phyloP scores from a whole-genome alignment of 1,139 yeast genomes.

The Suhomyces kunorum region DNA sequence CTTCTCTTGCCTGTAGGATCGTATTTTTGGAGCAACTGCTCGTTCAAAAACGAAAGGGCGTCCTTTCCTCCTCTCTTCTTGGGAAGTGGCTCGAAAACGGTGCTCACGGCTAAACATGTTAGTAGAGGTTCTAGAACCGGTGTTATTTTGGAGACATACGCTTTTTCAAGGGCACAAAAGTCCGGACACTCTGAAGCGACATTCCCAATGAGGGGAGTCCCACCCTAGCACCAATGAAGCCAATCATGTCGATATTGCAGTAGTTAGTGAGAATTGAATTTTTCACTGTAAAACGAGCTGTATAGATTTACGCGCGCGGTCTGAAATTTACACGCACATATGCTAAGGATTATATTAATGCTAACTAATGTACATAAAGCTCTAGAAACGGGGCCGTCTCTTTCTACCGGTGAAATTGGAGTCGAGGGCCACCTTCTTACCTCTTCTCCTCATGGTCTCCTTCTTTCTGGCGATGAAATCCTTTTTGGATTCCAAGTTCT shows the following conservation, averaged over 20 bases:
- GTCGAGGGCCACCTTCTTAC: slow-evolving; percentile 84
- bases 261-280: slow-evolving; percentile 1
- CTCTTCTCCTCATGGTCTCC: slow-evolving; percentile 89
- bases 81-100: slow-evolving; percentile 57
- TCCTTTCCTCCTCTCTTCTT: slow-evolving; percentile 51
- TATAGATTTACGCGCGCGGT: slow-evolving; percentile 1
- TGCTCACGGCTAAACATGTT: slow-evolving; percentile 26
- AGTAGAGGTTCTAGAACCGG: slow-evolving; percentile 13
- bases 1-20: slow-evolving; percentile 78
- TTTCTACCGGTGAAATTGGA: slow-evolving; percentile 92
- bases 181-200: slow-evolving; percentile 20
- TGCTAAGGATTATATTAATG: slow-evolving; percentile 6
- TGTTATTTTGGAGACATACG: slow-evolving; percentile 20
- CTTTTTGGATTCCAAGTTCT: slow-evolving; percentile 69
- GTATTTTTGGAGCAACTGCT: slow-evolving; percentile 53
- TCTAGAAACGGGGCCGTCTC: slow-evolving; percentile 79
- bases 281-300: no score
- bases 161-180: slow-evolving; percentile 24
- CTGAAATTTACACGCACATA: slow-evolving; percentile 2
- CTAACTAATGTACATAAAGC: slow-evolving; percentile 7
- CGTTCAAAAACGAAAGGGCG: slow-evolving; percentile 49
- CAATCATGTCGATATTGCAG: slow-evolving; percentile 19
- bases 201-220: slow-evolving; percentile 15
- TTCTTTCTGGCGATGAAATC: slow-evolving; percentile 89
- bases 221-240: slow-evolving; percentile 15